Conservation (phyloP, 2,329 filamentous ascomycete species). For the Fusarium nodosum region DNA sequence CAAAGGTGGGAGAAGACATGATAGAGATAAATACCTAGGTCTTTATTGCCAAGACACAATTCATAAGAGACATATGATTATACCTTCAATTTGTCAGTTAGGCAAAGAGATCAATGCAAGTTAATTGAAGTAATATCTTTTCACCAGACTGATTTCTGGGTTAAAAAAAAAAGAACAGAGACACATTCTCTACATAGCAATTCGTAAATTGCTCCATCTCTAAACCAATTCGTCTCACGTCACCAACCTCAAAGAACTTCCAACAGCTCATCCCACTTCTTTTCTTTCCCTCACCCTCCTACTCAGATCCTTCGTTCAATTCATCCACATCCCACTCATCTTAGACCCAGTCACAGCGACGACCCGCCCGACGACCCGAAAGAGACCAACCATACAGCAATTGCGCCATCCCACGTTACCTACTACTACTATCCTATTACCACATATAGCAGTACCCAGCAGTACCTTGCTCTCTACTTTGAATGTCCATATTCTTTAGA, state of each 20-base stretch:
- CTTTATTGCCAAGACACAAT: not conserved
- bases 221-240: constrained; percentile 14
- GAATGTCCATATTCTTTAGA: constrained; percentile 18
- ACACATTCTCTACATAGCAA: not conserved
- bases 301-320: constrained; percentile 16
- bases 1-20: constrained; percentile 9
- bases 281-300: constrained; percentile 9
- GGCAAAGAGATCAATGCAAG: not conserved
- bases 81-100: too few relatives aligned
- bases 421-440: constrained; percentile 19
- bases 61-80: not conserved
- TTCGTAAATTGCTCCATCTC: constrained; percentile 13
- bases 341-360: constrained; percentile 37
- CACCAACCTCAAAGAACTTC: constrained; percentile 11
- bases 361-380: constrained; percentile 47
- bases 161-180: not conserved
- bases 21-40: not conserved
- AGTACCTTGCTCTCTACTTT: constrained; percentile 17
- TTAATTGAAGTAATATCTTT: not conserved
- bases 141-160: not conserved
- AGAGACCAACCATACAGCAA: constrained; percentile 34
- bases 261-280: constrained; percentile 35
- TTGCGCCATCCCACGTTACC: constrained; percentile 43
- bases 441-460: not conserved
- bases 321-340: constrained; percentile 34